Conservation (phyloP, 2,329 filamentous ascomycete species). For the Colletotrichum phormii region DNA sequence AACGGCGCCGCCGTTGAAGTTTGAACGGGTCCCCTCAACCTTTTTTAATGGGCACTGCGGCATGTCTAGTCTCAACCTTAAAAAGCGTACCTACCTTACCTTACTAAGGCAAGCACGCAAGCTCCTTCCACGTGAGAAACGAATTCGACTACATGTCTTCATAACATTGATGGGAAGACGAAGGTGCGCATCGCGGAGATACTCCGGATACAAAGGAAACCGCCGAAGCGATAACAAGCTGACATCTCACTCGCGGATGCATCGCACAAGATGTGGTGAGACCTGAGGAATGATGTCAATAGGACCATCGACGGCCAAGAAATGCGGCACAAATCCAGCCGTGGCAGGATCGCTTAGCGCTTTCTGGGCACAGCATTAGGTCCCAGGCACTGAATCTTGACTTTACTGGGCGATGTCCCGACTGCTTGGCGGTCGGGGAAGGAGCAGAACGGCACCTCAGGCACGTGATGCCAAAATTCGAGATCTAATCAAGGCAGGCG, state of each 20-base stretch:
- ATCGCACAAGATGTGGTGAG: background rate
- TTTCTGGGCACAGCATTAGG: conserved; percentile 18
- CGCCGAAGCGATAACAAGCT: background rate
- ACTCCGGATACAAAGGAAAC: background rate
- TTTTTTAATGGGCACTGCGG: conserved; percentile 13
- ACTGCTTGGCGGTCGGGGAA: background rate
- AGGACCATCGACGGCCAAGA: conserved; percentile 13
- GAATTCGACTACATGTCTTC: background rate
- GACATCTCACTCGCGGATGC: background rate
- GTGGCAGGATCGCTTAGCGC: conserved; percentile 1
- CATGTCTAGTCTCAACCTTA: background rate
- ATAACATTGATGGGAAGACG: background rate
- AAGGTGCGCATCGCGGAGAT: background rate
- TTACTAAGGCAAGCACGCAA: background rate
- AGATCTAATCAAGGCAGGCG: background rate
- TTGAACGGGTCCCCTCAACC: background rate
- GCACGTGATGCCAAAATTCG: background rate
- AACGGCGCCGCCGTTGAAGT: background rate
- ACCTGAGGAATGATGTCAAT: conserved; percentile 13
- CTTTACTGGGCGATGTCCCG: conserved; percentile 13
- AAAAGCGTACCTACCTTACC: background rate
- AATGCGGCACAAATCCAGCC: conserved; percentile 13
- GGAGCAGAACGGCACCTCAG: background rate
- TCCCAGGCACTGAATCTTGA: conserved; percentile 9
- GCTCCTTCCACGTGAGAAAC: background rate